Evolutionary conservation across 345 rosid genomes (phyloP), one percentile per base, ranked within the genome.

Genomic region (Sonneratia caseolaris): DNA sequence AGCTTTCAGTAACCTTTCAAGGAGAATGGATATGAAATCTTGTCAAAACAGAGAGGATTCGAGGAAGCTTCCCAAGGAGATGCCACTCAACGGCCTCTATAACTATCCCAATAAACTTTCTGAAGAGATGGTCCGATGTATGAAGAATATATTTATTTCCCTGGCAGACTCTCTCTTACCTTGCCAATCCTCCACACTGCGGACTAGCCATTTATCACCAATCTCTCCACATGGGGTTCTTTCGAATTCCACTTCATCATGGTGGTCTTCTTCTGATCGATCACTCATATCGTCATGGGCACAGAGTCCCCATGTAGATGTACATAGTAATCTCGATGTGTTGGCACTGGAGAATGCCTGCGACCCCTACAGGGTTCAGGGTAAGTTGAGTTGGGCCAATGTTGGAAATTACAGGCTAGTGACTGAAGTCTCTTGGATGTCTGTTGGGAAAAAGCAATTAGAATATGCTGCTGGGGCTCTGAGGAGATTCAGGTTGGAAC

Each of bases 391-490:
- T 75, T 94, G 98, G 98, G 80, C 77, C 11, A 89, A 89, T 70
- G 81, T 82, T 66, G 91, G 96, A 76, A 90, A 86, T 76, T 94
- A 94, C 79, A 77, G 87, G 69, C 71, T 76, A 40, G 88, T 89
- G 61, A 78, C 82, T 3, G 96, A 90, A 85, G 97, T 94, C 73
- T 90, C 97, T 76, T 94, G 98, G 93, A 85, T 94, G 95, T 91
- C 98, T 12, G 98, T 91, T 78, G 97, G 97, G 76, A 87, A 89
- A 89, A 87, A 90, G 77, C 93, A 94, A 81, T 77, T 94, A 42
- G 96, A 87, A 77, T 94, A 91, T 86, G 98, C 97, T 77, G 86
- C 95, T 19, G 97, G 91, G 12, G 98, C 98, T 69, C 84, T 94
- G 76, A 86, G 84, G 84, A 87, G 71, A 73, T 94, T 89, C 81